These are phyloP conservation scores for Xylaria castorea DNA, from an alignment of 495 filamentous ascomycete species.

Conservation along the genomic window DNA sequence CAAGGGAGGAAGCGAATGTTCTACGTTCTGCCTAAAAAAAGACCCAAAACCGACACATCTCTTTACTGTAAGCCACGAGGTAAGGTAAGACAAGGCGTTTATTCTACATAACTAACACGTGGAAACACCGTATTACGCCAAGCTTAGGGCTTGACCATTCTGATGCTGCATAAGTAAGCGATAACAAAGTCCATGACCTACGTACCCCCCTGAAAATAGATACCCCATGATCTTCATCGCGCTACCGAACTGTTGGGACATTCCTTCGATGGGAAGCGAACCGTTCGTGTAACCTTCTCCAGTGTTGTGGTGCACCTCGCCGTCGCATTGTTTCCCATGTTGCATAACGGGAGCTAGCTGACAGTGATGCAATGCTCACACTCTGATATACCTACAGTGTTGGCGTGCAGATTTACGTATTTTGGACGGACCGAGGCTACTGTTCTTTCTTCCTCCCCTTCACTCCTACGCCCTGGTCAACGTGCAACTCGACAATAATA, in stretches of 20 bases:
- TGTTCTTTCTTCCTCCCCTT: neutral
- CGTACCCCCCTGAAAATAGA: conserved; percentile 1
- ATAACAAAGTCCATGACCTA: neutral
- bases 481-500: neutral
- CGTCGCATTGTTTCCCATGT: neutral
- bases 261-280: neutral
- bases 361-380: neutral
- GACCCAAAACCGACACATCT: neutral
- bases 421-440: neutral
- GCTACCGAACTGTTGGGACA: conserved; percentile 17
- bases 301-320: neutral
- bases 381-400: neutral
- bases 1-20: neutral
- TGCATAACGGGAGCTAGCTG: neutral
- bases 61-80: neutral
- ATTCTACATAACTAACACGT: neutral
- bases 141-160: neutral
- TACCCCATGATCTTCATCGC: conserved; percentile 7
- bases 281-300: neutral
- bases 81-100: neutral
- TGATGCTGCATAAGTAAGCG: neutral
- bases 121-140: conserved; percentile 5
- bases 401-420: neutral
- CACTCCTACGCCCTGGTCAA: neutral
- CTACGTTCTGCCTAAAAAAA: neutral